These are phyloP conservation scores for Penstemon newberryi DNA, from an alignment of 257 asterid species.

Conservation along the genomic window DNA sequence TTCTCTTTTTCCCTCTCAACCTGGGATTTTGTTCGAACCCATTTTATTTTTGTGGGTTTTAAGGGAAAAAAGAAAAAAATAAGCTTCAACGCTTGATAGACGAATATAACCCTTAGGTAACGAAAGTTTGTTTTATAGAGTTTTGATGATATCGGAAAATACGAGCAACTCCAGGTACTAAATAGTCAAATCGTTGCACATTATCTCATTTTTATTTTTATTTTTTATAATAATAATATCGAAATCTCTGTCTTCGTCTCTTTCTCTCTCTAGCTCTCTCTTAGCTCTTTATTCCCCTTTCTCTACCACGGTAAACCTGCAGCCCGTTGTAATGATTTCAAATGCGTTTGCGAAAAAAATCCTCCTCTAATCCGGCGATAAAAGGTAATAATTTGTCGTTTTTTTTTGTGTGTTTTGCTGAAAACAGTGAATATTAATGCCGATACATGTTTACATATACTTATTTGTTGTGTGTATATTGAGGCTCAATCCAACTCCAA, in stretches of 20 bases:
- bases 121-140: background rate
- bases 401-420: background rate
- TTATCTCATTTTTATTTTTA: background rate
- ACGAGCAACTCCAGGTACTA: background rate
- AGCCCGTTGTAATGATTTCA: slow-evolving; percentile 9
- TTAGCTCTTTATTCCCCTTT: background rate
- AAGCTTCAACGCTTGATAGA: background rate
- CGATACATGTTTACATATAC: background rate
- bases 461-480: background rate
- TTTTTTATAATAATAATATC: background rate
- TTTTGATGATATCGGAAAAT: too few relatives aligned
- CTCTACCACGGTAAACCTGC: slow-evolving; percentile 5
- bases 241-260: background rate
- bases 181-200: background rate
- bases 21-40: background rate
- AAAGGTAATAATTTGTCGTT: background rate
- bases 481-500: background rate
- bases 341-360: background rate
- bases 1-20: slow-evolving; percentile 6
- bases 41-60: background rate
- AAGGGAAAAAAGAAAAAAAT: too few relatives aligned
- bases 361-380: background rate
- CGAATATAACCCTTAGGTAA: slow-evolving; percentile 1
- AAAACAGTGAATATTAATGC: background rate
- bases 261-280: slow-evolving; percentile 1